phyloP scores from a whole-genome alignment of 441 rosid species.

The Flueggea neowawraea region DNA sequence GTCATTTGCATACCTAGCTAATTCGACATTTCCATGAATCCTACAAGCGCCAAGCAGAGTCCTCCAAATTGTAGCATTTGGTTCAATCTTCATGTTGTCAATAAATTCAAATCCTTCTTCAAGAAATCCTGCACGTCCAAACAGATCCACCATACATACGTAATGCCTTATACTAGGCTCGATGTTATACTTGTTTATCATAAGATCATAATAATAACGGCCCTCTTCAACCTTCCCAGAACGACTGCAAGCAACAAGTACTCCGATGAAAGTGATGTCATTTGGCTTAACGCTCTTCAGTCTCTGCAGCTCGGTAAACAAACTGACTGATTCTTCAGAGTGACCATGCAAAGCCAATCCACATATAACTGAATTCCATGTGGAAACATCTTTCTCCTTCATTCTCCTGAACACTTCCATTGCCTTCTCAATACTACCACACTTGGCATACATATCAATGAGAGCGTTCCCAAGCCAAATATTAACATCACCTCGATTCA shows the following conservation, averaged over 20 bases:
- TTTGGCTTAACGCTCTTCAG: constrained; percentile 46
- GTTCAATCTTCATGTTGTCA: constrained; percentile 46
- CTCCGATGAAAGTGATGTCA: constrained; percentile 73
- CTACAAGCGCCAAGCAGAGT: constrained; percentile 54
- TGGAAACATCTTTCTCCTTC: constrained; percentile 47
- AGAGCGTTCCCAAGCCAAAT: constrained; percentile 63
- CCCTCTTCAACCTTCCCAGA: constrained; percentile 59
- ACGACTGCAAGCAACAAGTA: constrained; percentile 76
- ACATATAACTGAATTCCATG: constrained; percentile 80
- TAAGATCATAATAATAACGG: constrained; percentile 44
- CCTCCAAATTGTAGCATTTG: constrained; percentile 62
- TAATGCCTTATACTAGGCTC: constrained; percentile 51
- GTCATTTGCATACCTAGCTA: constrained; percentile 48
- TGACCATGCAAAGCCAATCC: constrained; percentile 76
- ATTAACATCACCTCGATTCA: constrained; percentile 35
- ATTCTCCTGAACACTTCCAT: constrained; percentile 48
- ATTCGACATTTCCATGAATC: constrained; percentile 47
- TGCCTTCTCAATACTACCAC: constrained; percentile 64
- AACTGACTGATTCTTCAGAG: constrained; percentile 44
- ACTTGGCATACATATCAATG: constrained; percentile 81
- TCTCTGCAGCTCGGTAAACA: constrained; percentile 46
- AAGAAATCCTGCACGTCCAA: constrained; percentile 53
- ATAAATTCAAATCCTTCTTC: constrained; percentile 47
- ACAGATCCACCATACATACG: constrained; percentile 58
- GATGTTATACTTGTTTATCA: constrained; percentile 39